Conservation (phyloP, 371 early-diverging fungal species). For the Apophysomyces variabilis region DNA sequence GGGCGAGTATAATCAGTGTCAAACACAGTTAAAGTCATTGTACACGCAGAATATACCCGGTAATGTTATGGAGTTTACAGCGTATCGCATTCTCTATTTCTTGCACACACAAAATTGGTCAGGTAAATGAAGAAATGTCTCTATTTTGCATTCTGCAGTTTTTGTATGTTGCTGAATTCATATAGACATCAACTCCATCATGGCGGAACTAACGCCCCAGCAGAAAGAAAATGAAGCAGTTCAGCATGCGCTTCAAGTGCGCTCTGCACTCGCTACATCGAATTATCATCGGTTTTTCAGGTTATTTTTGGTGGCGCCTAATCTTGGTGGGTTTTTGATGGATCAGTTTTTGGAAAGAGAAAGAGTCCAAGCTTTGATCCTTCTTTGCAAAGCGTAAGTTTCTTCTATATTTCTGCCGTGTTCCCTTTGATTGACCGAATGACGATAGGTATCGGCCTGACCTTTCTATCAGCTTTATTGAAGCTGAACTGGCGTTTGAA, state of each 20-base stretch:
- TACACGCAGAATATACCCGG: constrained; percentile 75
- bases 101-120: constrained; percentile 84
- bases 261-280: constrained; percentile 73
- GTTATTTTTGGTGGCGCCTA: constrained; percentile 78
- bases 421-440: neutral
- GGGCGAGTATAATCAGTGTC: constrained; percentile 97
- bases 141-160: neutral
- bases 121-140: constrained; percentile 50
- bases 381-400: constrained; percentile 76
- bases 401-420: constrained; percentile 17
- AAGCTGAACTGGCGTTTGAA: constrained; percentile 58
- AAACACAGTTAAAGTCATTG: constrained; percentile 90
- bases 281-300: constrained; percentile 86
- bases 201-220: constrained; percentile 67
- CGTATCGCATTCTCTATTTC: constrained; percentile 91
- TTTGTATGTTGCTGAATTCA: neutral
- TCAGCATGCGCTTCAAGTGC: constrained; percentile 83
- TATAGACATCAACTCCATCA: constrained; percentile 75
- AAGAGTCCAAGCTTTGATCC: constrained; percentile 72
- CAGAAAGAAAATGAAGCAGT: constrained; percentile 68
- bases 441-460: constrained; percentile 37
- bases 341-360: constrained; percentile 90
- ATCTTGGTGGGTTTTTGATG: constrained; percentile 88
- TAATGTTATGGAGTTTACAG: constrained; percentile 83
- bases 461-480: constrained; percentile 46